A percentile compares a stretch with the other conserved stretches of the same genome.
Evolutionary conservation across 805 yeast species (phyloP).

Genomic region (Wickerhamiella sergipiensis): DNA sequence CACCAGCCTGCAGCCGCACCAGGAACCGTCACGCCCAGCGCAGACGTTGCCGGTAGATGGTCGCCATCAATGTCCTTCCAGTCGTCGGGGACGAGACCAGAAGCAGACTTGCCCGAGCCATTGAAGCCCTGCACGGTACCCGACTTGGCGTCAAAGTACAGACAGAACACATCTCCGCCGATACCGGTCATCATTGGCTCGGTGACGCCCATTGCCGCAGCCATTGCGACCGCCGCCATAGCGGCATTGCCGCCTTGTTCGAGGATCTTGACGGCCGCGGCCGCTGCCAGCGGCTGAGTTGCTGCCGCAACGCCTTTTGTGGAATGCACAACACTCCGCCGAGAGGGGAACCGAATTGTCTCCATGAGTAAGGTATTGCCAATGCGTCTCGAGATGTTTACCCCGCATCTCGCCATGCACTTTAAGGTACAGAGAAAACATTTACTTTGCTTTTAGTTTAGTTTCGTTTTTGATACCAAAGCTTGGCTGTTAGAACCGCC

Average conservation of each 20-base stretch:
- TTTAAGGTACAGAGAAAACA: no score
- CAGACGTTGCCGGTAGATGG: slow-evolving; percentile 40
- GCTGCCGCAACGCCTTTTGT: slow-evolving; percentile 61
- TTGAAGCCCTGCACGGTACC: slow-evolving; percentile 51
- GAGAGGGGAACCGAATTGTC: slow-evolving; percentile 30
- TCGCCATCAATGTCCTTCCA: slow-evolving; percentile 30
- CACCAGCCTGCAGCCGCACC: slow-evolving; percentile 75
- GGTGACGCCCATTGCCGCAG: slow-evolving; percentile 25
- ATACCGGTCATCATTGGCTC: slow-evolving; percentile 31
- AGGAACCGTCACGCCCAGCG: slow-evolving; percentile 56
- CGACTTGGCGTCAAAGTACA: slow-evolving; percentile 38
- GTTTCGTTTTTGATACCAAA: no score
- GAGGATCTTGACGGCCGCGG: slow-evolving; percentile 54
- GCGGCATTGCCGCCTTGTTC: slow-evolving; percentile 55
- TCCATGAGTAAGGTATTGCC: background rate
- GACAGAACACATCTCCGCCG: slow-evolving; percentile 38
- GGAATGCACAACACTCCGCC: slow-evolving; percentile 65
- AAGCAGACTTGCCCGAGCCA: slow-evolving; percentile 64
- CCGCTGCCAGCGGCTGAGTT: slow-evolving; percentile 63
- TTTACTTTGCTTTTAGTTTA: no score
- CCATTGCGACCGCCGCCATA: slow-evolving; percentile 32
- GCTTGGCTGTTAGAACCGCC: no score
- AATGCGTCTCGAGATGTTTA: no score
- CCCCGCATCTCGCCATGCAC: no score
- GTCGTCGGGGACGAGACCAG: slow-evolving; percentile 34